Conservation (phyloP, 1,284 basidiomycete genomes). For the Cryptococcus depauperatus region DNA sequence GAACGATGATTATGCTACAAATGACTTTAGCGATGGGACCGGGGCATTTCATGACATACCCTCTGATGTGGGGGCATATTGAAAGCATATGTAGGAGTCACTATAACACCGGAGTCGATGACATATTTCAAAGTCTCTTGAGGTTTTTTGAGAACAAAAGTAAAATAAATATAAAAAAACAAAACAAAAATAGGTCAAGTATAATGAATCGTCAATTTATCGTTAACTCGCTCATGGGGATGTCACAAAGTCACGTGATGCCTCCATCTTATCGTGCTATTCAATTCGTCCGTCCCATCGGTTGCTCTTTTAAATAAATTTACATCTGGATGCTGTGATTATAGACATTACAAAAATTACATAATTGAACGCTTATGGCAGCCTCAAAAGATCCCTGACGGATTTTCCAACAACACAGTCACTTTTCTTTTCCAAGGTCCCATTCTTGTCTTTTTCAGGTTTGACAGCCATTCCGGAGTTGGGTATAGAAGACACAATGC, state of each 20-base stretch:
- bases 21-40: not conserved
- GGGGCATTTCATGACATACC: not conserved
- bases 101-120: not conserved
- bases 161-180: not conserved
- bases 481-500: too few relatives aligned
- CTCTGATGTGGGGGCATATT: too few relatives aligned
- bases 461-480: not conserved
- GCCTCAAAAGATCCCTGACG: slow-evolving; percentile 37
- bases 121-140: not conserved
- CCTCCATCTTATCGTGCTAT: too few relatives aligned
- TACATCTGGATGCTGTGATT: too few relatives aligned
- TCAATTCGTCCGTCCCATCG: too few relatives aligned
- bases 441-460: not conserved
- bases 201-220: not conserved
- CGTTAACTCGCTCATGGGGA: too few relatives aligned
- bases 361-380: too few relatives aligned
- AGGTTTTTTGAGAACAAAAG: not conserved
- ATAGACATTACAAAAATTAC: too few relatives aligned
- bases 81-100: too few relatives aligned
- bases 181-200: too few relatives aligned
- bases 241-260: too few relatives aligned
- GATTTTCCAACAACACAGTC: slow-evolving; percentile 29
- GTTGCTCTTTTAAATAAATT: too few relatives aligned
- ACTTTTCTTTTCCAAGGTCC: slow-evolving; percentile 2
- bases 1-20: not conserved